Base-by-base conservation (phyloP, 805 yeast species). In the Zygoascus flipseniorum region DNA sequence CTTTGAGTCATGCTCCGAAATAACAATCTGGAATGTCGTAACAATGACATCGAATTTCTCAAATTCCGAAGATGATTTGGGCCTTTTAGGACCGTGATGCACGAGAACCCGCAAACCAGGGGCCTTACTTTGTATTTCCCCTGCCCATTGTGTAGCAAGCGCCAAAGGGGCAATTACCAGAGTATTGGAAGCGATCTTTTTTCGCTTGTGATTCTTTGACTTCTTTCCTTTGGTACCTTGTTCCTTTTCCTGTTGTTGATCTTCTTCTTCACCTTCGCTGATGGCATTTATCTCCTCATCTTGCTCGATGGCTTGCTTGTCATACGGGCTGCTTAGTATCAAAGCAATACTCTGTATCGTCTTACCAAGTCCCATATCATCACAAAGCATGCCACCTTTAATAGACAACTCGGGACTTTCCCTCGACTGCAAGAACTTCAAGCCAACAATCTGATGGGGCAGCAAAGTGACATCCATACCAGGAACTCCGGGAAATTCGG, bases 301-400 rank as follows among this genome's bases (percentile, higher is more conserved):
- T 18, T 42, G 26, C 16, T 42, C 44, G 6, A 42, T 42, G 16
- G 44, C 39, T 8, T 18, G 5, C 16, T 35, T n/a, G 13, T 20
- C 19, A 20, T 13, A 56, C 26, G 56, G 60, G 26, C 61, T 61
- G 35, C 80, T 72, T 52, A 83, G 62, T 52, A 86, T 79, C 44
- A 88, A 69, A 0, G 93, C 85, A 43, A 82, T 71, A 13, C 86
- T 79, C 68, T 88, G 96, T 48, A 88, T 79, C 0, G 96, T 88
- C 62, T 88, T 88, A 50, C 96, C 96, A 14, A 88, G 72, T 16
- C 96, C 96, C 96, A 88, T 88, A 68, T 86, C 95, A 65, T 87
- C 96, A 62, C 93, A 87, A 42, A 87, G 69, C n/a, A 82, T 51
- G 2, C 86, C 87, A 31, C 86, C 86, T 53, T 72, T 74, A 18